These are phyloP conservation scores for Boletus huronensis DNA, from an alignment of 768 basidiomycete genomes.

Conservation along the genomic window DNA sequence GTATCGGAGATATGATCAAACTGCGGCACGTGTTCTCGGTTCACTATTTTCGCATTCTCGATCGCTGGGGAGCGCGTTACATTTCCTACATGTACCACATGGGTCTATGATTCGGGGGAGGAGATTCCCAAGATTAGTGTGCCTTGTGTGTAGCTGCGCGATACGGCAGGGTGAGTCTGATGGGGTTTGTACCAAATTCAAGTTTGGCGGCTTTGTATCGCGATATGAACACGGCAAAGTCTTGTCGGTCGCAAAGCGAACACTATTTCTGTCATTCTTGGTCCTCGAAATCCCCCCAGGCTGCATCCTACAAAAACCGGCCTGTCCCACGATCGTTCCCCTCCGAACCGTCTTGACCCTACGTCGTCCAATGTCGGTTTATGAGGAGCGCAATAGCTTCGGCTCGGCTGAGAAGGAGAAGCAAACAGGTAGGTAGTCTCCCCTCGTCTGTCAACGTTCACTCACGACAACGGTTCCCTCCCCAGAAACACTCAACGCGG, in stretches of 20 bases:
- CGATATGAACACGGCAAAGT: background rate
- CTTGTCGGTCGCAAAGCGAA: background rate
- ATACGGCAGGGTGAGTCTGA: background rate
- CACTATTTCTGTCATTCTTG: background rate
- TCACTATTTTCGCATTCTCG: background rate
- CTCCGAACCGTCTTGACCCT: background rate
- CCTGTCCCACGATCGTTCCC: background rate
- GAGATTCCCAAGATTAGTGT: background rate
- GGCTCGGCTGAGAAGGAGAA: slow-evolving; percentile 26
- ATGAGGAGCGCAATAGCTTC: slow-evolving; percentile 16
- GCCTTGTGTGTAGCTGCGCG: background rate
- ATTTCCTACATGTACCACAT: slow-evolving; percentile 1
- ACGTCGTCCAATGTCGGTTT: slow-evolving; percentile 17
- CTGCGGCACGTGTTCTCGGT: no score
- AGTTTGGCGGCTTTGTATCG: background rate
- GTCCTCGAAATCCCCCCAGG: background rate
- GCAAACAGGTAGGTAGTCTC: slow-evolving; percentile 5
- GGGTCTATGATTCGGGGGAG: background rate
- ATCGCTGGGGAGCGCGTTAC: background rate
- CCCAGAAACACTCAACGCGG: slow-evolving; percentile 2
- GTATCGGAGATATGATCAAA: no score
- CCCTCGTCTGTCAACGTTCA: background rate
- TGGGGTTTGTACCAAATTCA: background rate
- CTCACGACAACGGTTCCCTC: background rate
- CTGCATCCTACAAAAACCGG: slow-evolving; percentile 13